A percentile compares a stretch with the other conserved stretches of the same genome.
Conservation (phyloP, 202 grass and related monocot species). For the Hordeum pubiflorum region DNA sequence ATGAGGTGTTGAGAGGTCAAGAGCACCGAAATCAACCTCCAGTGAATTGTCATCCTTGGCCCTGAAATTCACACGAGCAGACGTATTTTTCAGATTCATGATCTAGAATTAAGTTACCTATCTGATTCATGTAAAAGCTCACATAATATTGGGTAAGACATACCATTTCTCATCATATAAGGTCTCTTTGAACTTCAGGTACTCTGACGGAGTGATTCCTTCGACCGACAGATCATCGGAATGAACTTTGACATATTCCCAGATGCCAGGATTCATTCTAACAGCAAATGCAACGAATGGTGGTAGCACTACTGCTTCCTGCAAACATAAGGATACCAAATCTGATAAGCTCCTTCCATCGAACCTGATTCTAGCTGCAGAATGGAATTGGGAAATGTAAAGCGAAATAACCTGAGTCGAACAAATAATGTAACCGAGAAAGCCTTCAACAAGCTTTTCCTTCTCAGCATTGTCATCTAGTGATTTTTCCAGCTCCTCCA, state of each 20-base stretch:
- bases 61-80: conserved; percentile 44
- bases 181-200: conserved; percentile 86
- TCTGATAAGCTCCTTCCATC: no score
- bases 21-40: conserved; percentile 79
- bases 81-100: neutral
- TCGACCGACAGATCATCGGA: conserved; percentile 74
- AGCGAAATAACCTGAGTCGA: conserved; percentile 60
- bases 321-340: neutral
- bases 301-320: conserved; percentile 94
- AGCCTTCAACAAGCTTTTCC: conserved; percentile 72
- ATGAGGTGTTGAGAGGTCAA: conserved; percentile 65
- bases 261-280: conserved; percentile 77
- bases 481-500: conserved; percentile 75
- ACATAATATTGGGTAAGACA: neutral
- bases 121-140: neutral
- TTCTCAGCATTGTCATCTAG: conserved; percentile 86
- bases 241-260: conserved; percentile 85
- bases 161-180: conserved; percentile 89
- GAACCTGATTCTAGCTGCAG: neutral
- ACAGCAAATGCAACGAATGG: conserved; percentile 75
- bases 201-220: conserved; percentile 67
- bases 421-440: conserved; percentile 78
- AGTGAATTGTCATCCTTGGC: conserved; percentile 77
- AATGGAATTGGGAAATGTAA: neutral
- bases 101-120: neutral